Base-by-base conservation (phyloP, 257 asterid species). In the Rubia yunnanensis region DNA sequence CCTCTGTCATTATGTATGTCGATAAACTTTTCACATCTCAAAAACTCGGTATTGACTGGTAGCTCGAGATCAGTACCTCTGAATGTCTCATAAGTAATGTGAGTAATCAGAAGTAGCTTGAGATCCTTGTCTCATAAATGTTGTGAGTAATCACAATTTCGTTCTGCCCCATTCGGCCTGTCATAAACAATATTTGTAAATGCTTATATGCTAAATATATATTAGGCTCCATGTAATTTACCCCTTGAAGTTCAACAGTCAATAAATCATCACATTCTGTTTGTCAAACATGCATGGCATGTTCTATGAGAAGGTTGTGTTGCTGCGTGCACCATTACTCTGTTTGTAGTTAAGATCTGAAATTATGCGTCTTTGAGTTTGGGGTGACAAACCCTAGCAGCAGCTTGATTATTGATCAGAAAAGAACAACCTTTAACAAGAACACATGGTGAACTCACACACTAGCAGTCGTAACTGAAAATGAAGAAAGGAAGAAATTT, bases 11-110 rank as follows among this genome's bases (percentile, higher is more conserved):
- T 30, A 14, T 49, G 59, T 87, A 92, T 55, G 72, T 92, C 48
- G 91, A 92, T 55, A 80, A 84, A 73, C 96, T 92, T 63, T 89
- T 89, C 74, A 69, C 74, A 68, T 64, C 88, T 1, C 85, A 86
- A 78, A 75, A 80, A 69, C 72, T 92, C 73, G 98, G 96, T 31
- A 78, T 69, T 41, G 88, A 92, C 69, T 92, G 98, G 98, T 92
- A 44, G n/a, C 50, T 14, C 4, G 50, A 15, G 50, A 44, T 44
- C 50, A 6, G 7, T 44, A 20, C 15, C 50, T 44, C 50, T 15
- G 50, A 13, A 15, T 44, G 20, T 44, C 50, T 44, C 20, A 44
- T 15, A 13, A 14, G 2, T 15, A 20, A 13, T 44, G 50, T 15
- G 20, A 44, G 50, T 44, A 15, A 44, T 44, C 20, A 44, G n/a